Base-by-base conservation (phyloP, 2,329 filamentous ascomycete genomes). In the Aspergillus sp. region DNA sequence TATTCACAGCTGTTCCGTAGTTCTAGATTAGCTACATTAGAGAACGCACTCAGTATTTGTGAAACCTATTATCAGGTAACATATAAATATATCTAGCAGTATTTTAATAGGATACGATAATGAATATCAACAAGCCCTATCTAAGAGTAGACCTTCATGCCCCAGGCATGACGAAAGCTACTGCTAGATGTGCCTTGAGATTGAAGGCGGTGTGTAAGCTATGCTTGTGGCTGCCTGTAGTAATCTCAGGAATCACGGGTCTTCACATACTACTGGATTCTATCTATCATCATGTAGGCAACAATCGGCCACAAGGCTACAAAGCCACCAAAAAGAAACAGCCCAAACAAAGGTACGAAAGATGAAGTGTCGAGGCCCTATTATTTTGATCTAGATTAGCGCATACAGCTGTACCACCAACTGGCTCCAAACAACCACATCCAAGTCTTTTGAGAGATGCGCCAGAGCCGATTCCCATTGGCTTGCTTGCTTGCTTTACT, bases 341-440 rank as follows among this genome's bases (percentile, higher is more conserved):
- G 62, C 55, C 32, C 23, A 36, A 38, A 61, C 36, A 61, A 55
- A 54, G 51, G 42, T 54, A 61, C 55, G 50, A 61, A 41, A 17
- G 21, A 44, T 32, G 47, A 21, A 58, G 41, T 27, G 13, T 23
- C 25, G 10, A 39, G 32, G 17, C 52, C 49, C 15, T 23, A 41
- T 32, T 13, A 52, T 38, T 13, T 6, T 17, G 17, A 49, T 21
- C 36, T 13, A 17, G 23, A 15, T 56, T 41, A 53, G 32, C n/a
- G 21, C 38, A 47, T 53, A 52, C 60, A 59, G 52, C 49, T 61
- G 47, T 57, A 62, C 25, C 41, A 64, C 65, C 59, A 66, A 57
- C 64, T 68, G 66, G 66, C 66, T 52, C 66, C 65, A 68, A 61
- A 67, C 60, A 68, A 57, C 47, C 32, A 27, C 50, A 54, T 58